phyloP scores from a whole-genome alignment of 129 eudicot species.

The Tanacetum coccineum region DNA sequence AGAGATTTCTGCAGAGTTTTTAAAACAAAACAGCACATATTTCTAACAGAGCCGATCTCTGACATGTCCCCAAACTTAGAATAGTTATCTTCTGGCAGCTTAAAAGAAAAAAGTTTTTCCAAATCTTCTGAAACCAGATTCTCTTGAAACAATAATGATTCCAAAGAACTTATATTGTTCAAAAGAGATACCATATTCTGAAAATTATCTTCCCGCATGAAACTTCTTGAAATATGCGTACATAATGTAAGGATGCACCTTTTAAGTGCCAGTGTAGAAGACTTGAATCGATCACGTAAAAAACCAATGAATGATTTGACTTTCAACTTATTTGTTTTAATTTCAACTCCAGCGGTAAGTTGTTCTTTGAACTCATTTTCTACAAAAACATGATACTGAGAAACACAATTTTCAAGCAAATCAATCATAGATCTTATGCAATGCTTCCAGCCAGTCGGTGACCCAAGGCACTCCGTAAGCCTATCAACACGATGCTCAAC shows the following conservation, averaged over 20 bases:
- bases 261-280: conserved; percentile 27
- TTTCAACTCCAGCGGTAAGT: not conserved
- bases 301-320: conserved; percentile 24
- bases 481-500: conserved; percentile 47
- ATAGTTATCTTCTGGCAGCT: conserved; percentile 7
- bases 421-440: conserved; percentile 41
- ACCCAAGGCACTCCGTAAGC: conserved; percentile 43
- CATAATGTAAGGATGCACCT: conserved; percentile 20
- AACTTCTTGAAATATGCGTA: conserved; percentile 36
- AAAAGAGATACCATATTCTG: conserved; percentile 9
- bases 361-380: conserved; percentile 31
- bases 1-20: conserved; percentile 38
- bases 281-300: conserved; percentile 27
- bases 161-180: conserved; percentile 16
- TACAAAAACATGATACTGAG: conserved; percentile 29
- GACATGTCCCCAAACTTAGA: conserved; percentile 1
- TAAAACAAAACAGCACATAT: conserved; percentile 28
- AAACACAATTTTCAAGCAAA: conserved; percentile 43
- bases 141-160: conserved; percentile 23
- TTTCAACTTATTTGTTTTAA: not conserved
- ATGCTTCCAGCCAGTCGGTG: conserved; percentile 51
- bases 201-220: conserved; percentile 12
- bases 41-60: conserved; percentile 25
- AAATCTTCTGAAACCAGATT: conserved; percentile 17
- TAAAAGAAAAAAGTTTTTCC: not conserved